A percentile compares a stretch with the other conserved stretches of the same genome.
Evolutionary conservation across 768 basidiomycete genomes (phyloP).

Genomic region (Chalciporus sphaerocephalus): DNA sequence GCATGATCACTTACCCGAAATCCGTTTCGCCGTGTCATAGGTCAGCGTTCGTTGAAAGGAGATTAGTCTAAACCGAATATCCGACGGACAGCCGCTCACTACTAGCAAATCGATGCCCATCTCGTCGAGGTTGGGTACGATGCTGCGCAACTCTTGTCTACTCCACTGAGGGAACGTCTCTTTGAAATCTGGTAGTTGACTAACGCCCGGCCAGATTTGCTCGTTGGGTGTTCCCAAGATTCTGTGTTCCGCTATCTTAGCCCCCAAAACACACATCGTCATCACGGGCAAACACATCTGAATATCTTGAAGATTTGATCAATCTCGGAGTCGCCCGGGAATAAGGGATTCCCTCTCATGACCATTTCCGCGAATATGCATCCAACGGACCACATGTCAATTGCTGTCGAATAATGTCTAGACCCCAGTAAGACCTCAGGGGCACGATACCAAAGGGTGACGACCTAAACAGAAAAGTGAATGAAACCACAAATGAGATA

Average conservation of each 20-base stretch:
- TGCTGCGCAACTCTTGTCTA: conserved; percentile 60
- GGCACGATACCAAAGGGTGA: conserved; percentile 98
- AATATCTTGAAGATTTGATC: conserved; percentile 99
- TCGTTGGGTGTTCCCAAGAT: conserved; percentile 93
- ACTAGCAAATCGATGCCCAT: conserved; percentile 77
- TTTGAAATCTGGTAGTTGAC: conserved; percentile 89
- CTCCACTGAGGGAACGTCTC: conserved; percentile 95
- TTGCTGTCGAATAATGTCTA: conserved; percentile 93
- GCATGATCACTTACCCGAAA: conserved; percentile 62
- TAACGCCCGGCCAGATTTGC: conserved; percentile 87
- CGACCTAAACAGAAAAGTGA: conserved; percentile 58
- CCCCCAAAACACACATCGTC: background rate
- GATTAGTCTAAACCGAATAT: background rate
- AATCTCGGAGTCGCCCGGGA: conserved; percentile 99
- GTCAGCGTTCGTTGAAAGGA: conserved; percentile 57
- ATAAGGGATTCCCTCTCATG: conserved; percentile 83
- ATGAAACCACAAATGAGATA: conserved; percentile 5
- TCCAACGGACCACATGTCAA: conserved; percentile 99
- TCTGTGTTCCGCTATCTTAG: conserved; percentile 39
- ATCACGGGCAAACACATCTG: conserved; percentile 48
- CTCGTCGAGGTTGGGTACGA: conserved; percentile 69
- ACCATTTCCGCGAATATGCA: conserved; percentile 99
- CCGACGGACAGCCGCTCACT: conserved; percentile 36
- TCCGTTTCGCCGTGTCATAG: conserved; percentile 88
- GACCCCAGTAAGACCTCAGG: conserved; percentile 96